Conservation (phyloP, 345 rosid species). For the Pugionium cornutum region DNA sequence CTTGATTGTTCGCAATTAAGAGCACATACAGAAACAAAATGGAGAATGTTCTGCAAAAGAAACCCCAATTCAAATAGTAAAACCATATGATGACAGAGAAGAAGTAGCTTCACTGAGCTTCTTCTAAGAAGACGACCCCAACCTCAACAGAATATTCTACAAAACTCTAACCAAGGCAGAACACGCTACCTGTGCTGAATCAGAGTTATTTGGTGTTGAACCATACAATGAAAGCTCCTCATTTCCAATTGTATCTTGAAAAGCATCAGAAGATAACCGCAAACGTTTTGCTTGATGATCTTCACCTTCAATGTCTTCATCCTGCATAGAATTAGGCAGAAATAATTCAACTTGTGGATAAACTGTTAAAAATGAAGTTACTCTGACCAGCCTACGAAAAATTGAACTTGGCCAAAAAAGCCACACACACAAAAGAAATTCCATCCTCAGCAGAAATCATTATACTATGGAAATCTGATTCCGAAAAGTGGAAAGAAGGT, state of each 20-base stretch:
- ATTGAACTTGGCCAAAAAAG: neutral
- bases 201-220: conserved; percentile 69
- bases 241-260: conserved; percentile 82
- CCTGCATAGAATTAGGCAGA: conserved; percentile 47
- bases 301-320: conserved; percentile 92
- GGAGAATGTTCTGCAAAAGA: conserved; percentile 14
- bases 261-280: conserved; percentile 77
- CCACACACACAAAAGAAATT: neutral
- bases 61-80: conserved; percentile 19
- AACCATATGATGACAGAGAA: conserved; percentile 18
- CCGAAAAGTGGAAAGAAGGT: conserved; percentile 4
- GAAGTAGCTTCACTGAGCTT: conserved; percentile 17
- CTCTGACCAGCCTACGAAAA: conserved; percentile 27
- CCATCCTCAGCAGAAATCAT: neutral
- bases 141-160: conserved; percentile 28
- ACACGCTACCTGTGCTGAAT: conserved; percentile 75
- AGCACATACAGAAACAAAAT: conserved; percentile 18
- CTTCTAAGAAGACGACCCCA: conserved; percentile 17
- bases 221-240: conserved; percentile 94
- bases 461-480: neutral
- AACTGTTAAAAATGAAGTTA: neutral
- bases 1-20: neutral
- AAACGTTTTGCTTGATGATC: conserved; percentile 71
- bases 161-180: conserved; percentile 30
- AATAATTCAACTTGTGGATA: conserved; percentile 12